Base-by-base conservation (phyloP, 169 alveolate genomes). In the Eimeria acervulina region DNA sequence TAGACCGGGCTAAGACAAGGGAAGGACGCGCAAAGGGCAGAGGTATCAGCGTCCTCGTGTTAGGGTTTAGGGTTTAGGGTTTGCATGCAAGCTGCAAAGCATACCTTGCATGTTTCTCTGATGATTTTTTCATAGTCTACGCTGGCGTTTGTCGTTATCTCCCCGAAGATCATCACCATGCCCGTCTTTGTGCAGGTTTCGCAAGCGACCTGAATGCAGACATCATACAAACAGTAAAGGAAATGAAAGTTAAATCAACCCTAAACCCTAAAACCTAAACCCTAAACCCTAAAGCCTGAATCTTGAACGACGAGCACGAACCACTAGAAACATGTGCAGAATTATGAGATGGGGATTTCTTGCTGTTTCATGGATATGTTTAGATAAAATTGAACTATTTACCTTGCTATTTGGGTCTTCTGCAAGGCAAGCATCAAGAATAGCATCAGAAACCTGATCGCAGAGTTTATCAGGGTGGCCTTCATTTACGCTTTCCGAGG, bases 381-480 rank as follows among this genome's bases (percentile, higher is more conserved):
- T 63, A 28, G 21, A 21, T 28, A 21, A 10, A 10, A 17, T 17
- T 6, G n/a, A 63, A 17, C 15, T 26, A 63, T 28, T 63, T 36
- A 89, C 92, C 97, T 97, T 98, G 90, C 96, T 74, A 81, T 97
- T 95, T 88, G 97, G 97, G 85, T 96, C 99, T 95, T 98, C 98
- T 52, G 97, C 98, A 31, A 99, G 98, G 97, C 99, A 99, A n/a
- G 99, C 99, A 96, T 99, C 99, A 44, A 99, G 98, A 78, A 99
- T 98, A 26, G 99, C 99, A 97, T 99, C 99, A 3, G 99, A 99
- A n/a, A 99, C 99, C 97, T 99, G 99, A 96, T 99, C 99, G 97
- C 99, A 99, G 52, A 99, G 97, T 98, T 99, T 99, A 97, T 99
- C 99, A 0, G 99, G 99, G 93, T 99, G 99, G 36, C 99, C 99